phyloP scores from a whole-genome alignment of 2,329 filamentous ascomycete genomes.

The Pyrenochaeta sp. region DNA sequence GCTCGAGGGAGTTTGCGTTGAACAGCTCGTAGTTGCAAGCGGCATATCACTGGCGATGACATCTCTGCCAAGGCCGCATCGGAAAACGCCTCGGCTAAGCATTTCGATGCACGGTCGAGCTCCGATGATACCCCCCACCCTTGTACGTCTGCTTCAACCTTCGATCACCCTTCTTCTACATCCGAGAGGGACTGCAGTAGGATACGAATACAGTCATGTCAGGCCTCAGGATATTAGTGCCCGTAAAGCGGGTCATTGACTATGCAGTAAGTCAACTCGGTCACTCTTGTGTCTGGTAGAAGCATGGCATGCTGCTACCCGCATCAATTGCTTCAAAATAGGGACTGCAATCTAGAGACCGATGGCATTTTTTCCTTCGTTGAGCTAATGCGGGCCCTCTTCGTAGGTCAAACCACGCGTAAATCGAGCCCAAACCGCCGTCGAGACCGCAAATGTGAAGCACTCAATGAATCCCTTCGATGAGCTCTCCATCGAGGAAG shows the following conservation, averaged over 20 bases:
- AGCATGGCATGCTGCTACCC: background rate
- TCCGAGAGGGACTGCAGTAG: background rate
- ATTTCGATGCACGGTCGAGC: constrained; percentile 10
- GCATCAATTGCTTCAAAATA: background rate
- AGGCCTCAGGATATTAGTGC: constrained; percentile 62
- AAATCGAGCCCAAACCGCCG: constrained; percentile 78
- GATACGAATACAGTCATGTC: constrained; percentile 47
- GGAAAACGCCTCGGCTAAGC: constrained; percentile 27
- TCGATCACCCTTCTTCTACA: constrained; percentile 15
- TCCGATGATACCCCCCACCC: constrained; percentile 32
- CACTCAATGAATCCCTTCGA: constrained; percentile 99
- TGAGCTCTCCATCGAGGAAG: constrained; percentile 96
- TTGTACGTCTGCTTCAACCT: constrained; percentile 12
- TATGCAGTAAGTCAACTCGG: constrained; percentile 58
- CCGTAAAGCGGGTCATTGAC: constrained; percentile 66
- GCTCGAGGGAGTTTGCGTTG: too few relatives aligned
- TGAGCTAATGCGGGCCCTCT: constrained; percentile 11
- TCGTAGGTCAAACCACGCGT: constrained; percentile 73
- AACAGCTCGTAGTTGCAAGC: background rate
- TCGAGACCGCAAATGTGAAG: constrained; percentile 93
- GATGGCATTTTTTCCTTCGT: background rate
- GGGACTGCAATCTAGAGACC: background rate
- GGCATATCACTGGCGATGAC: background rate
- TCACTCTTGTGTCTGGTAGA: background rate
- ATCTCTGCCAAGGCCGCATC: constrained; percentile 20